Evolutionary conservation across 306 rosid species (phyloP).

Genomic region (Rosa persica): DNA sequence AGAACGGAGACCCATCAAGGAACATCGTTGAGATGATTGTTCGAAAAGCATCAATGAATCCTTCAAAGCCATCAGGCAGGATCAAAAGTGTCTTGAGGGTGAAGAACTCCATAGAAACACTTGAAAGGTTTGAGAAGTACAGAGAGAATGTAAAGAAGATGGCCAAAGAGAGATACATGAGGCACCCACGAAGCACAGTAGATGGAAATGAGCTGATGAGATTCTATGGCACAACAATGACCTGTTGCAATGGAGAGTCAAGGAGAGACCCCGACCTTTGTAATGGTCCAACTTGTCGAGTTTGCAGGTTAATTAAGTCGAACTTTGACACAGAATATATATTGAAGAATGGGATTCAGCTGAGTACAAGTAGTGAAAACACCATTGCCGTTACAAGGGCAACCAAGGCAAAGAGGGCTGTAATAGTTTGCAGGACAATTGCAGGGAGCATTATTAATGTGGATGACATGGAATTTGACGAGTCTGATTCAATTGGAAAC

Average conservation of each 20-base stretch:
- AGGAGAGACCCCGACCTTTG: slow-evolving; percentile 48
- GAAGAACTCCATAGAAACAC: slow-evolving; percentile 41
- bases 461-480: slow-evolving; percentile 31
- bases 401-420: slow-evolving; percentile 50
- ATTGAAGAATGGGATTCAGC: slow-evolving; percentile 24
- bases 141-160: slow-evolving; percentile 65
- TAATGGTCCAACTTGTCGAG: slow-evolving; percentile 45
- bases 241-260: slow-evolving; percentile 43
- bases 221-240: slow-evolving; percentile 56
- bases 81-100: slow-evolving; percentile 54
- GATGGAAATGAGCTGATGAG: slow-evolving; percentile 70
- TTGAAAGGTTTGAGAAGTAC: slow-evolving; percentile 56
- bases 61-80: slow-evolving; percentile 43
- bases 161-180: slow-evolving; percentile 34
- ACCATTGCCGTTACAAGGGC: slow-evolving; percentile 24
- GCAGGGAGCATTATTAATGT: slow-evolving; percentile 46
- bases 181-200: slow-evolving; percentile 57
- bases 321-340: slow-evolving; percentile 30
- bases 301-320: slow-evolving; percentile 56
- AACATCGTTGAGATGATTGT: slow-evolving; percentile 70
- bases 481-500: slow-evolving; percentile 22
- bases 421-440: slow-evolving; percentile 67
- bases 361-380: slow-evolving; percentile 33
- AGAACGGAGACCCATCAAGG: slow-evolving; percentile 59
- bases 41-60: slow-evolving; percentile 52